Conservation (phyloP, 192 early-diverging fungal genomes). For the Hyaloraphidium curvatum region DNA sequence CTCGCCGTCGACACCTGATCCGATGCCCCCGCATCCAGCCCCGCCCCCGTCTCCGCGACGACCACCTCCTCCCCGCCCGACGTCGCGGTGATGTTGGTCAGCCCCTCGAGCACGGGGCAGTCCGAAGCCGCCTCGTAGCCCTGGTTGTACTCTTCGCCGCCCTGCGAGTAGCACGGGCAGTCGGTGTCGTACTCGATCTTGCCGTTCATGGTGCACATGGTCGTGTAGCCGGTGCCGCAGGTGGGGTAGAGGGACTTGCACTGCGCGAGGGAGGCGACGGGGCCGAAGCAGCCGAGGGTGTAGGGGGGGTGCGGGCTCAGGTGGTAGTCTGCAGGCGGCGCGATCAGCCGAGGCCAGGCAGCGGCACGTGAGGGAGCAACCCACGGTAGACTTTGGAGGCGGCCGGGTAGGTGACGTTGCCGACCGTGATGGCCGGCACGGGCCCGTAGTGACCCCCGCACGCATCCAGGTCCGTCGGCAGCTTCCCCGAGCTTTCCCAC, state of each 20-base stretch:
- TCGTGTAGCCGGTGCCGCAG: neutral
- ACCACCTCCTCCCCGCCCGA: too few species aligned
- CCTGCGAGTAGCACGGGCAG: constrained; percentile 2
- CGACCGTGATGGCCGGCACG: constrained; percentile 1
- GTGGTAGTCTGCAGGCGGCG: too few species aligned
- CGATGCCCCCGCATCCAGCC: too few species aligned
- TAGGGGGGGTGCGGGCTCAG: neutral
- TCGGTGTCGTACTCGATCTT: constrained; percentile 4
- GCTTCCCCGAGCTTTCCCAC: neutral
- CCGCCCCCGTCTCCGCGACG: too few species aligned
- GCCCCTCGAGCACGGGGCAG: too few species aligned
- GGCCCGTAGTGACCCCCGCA: constrained; percentile 6
- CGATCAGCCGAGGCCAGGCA: too few species aligned
- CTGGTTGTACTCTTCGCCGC: too few species aligned
- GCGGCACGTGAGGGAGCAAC: neutral
- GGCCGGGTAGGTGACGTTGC: constrained; percentile 1
- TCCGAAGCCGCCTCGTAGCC: too few species aligned
- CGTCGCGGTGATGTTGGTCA: too few species aligned
- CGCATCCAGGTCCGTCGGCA: constrained; percentile 5
- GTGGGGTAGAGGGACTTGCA: constrained; percentile 2
- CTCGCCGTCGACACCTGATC: too few species aligned
- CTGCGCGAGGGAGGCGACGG: neutral
- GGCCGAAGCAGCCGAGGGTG: too few species aligned
- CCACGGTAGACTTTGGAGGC: constrained; percentile 1
- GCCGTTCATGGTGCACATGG: neutral